A percentile compares a stretch with the other conserved stretches of the same genome.
Conservation (phyloP, 2,329 filamentous ascomycete species). For the Xylariaceae sp. region DNA sequence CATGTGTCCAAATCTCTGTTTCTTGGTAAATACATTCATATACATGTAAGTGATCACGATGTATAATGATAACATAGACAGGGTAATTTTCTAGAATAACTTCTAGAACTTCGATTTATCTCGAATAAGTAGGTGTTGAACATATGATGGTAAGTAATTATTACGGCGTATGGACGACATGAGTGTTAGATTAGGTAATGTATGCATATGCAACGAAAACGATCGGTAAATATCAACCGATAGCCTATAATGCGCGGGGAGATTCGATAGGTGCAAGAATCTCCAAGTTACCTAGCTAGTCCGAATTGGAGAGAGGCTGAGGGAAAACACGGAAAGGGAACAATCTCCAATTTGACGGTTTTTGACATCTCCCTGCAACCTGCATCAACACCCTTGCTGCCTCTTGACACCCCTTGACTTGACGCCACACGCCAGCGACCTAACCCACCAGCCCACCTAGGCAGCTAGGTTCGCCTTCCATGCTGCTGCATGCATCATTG, state of each 20-base stretch:
- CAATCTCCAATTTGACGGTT: conserved; percentile 17
- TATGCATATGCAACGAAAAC: conserved; percentile 23
- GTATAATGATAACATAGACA: conserved; percentile 9
- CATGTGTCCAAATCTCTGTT: too few relatives aligned
- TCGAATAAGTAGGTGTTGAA: too few relatives aligned
- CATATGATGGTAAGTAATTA: too few relatives aligned
- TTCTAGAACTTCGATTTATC: not conserved
- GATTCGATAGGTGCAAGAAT: conserved; percentile 22
- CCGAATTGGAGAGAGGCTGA: conserved; percentile 28
- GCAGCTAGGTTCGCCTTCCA: conserved; percentile 6
- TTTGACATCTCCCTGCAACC: not conserved
- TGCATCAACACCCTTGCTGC: conserved; percentile 24
- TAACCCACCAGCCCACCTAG: too few relatives aligned
- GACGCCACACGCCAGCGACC: too few relatives aligned
- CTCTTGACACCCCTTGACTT: too few relatives aligned
- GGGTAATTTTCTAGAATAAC: conserved; percentile 24
- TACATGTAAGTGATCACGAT: conserved; percentile 9
- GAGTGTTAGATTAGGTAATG: too few relatives aligned
- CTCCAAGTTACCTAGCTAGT: too few relatives aligned
- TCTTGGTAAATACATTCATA: too few relatives aligned
- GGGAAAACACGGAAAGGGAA: conserved; percentile 28
- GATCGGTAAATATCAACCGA: conserved; percentile 25
- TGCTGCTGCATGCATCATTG: too few relatives aligned
- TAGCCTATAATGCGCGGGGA: conserved; percentile 22
- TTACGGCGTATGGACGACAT: too few relatives aligned